Evolutionary conservation across 306 rosid genomes (phyloP).

Genomic region (Luffa acutangula): DNA sequence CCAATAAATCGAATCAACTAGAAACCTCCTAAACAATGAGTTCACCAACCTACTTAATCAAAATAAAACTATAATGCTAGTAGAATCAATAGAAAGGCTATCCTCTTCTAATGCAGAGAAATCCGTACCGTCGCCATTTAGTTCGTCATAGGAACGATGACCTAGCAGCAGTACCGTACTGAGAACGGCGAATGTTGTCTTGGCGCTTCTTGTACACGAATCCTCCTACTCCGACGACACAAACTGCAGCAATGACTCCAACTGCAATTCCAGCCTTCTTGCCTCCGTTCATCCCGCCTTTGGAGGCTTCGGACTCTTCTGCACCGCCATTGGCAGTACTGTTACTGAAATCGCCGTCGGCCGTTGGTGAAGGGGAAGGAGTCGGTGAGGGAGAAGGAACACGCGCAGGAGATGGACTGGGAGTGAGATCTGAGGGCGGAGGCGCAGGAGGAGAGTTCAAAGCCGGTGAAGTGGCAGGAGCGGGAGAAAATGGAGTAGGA

Average conservation of each 20-base stretch:
- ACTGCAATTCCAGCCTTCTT: slow-evolving; percentile 68
- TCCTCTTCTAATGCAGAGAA: not conserved
- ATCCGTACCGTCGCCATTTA: not conserved
- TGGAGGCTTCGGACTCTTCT: slow-evolving; percentile 8
- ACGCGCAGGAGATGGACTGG: slow-evolving; percentile 6
- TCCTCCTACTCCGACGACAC: slow-evolving; percentile 37
- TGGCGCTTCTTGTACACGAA: slow-evolving; percentile 64
- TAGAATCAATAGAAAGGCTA: not conserved
- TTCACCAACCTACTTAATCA: not conserved
- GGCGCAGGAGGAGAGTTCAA: slow-evolving; percentile 27
- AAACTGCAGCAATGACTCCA: slow-evolving; percentile 42
- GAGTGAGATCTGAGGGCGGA: slow-evolving; percentile 19
- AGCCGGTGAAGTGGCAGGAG: slow-evolving; percentile 21
- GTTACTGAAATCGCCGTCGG: slow-evolving; percentile 3
- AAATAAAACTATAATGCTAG: not conserved
- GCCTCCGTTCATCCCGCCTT: slow-evolving; percentile 38
- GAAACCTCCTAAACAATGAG: not conserved
- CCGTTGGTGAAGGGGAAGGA: not conserved
- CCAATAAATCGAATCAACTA: not conserved
- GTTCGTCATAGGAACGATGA: slow-evolving; percentile 43
- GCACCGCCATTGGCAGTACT: not conserved
- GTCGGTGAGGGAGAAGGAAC: slow-evolving; percentile 4
- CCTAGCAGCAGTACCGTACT: slow-evolving; percentile 38
- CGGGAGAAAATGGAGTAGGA: not conserved
- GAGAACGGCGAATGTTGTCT: slow-evolving; percentile 54